Conservation (phyloP, 2,329 filamentous ascomycete genomes). For the Pestalotiopsis sp. region DNA sequence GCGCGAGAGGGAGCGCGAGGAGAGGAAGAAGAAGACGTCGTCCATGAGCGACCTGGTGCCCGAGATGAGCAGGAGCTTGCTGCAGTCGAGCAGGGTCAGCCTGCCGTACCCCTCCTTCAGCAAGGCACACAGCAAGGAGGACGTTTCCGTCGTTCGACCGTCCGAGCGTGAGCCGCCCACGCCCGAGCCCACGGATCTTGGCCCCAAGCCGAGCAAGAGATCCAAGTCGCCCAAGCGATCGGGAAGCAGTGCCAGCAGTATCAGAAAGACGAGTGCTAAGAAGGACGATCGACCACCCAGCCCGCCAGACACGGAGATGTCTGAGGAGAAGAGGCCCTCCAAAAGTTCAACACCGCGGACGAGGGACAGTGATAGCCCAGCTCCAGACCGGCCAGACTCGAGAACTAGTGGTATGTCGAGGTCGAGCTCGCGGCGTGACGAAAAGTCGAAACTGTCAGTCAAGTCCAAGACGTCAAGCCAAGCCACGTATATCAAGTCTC, state of each 20-base stretch:
- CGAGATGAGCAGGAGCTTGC: slow-evolving; percentile 27
- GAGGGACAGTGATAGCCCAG: slow-evolving; percentile 38
- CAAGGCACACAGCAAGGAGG: slow-evolving; percentile 90
- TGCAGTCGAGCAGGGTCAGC: slow-evolving; percentile 30
- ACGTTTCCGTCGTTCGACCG: slow-evolving; percentile 51
- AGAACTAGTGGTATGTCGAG: slow-evolving; percentile 46
- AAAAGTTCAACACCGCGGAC: slow-evolving; percentile 35
- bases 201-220: slow-evolving; percentile 50
- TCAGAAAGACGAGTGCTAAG: slow-evolving; percentile 42
- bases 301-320: slow-evolving; percentile 65
- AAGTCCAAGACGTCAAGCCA: slow-evolving; percentile 63
- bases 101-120: slow-evolving; percentile 36
- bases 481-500: slow-evolving; percentile 52
- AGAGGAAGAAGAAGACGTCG: slow-evolving; percentile 28
- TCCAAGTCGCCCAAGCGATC: slow-evolving; percentile 51
- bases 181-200: slow-evolving; percentile 73
- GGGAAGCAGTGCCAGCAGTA: slow-evolving; percentile 29
- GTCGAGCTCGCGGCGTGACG: slow-evolving; percentile 49
- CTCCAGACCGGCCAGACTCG: slow-evolving; percentile 44
- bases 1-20: slow-evolving; percentile 14
- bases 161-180: slow-evolving; percentile 55
- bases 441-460: slow-evolving; percentile 53
- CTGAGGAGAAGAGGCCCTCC: slow-evolving; percentile 44
- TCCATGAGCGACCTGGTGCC: slow-evolving; percentile 35
- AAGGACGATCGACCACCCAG: slow-evolving; percentile 45